These are phyloP conservation scores for Boletus bicolor DNA, from an alignment of 768 basidiomycete genomes.

Conservation along the genomic window DNA sequence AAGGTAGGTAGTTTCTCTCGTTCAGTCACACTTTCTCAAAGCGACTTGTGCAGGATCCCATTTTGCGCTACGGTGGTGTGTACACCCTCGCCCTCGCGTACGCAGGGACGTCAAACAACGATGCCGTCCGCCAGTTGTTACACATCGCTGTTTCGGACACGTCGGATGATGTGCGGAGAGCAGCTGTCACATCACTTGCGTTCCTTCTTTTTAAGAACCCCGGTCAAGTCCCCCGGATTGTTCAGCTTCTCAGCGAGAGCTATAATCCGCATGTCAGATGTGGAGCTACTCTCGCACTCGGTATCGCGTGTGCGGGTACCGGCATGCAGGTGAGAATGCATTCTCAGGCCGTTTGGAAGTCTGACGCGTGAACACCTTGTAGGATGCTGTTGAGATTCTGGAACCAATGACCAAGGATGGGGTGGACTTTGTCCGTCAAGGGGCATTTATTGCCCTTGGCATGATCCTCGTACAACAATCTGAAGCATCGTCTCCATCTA, in stretches of 20 bases:
- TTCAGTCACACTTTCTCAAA: not conserved
- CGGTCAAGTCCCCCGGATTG: conserved; percentile 91
- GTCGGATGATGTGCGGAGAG: conserved; percentile 93
- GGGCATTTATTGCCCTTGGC: conserved; percentile 91
- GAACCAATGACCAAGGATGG: conserved; percentile 99
- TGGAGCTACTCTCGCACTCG: conserved; percentile 92
- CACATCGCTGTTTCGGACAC: conserved; percentile 99
- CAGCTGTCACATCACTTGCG: conserved; percentile 93
- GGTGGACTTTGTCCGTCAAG: conserved; percentile 97
- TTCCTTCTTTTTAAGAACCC: conserved; percentile 98
- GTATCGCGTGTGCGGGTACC: conserved; percentile 96
- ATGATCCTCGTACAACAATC: conserved; percentile 98
- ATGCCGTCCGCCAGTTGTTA: conserved; percentile 84
- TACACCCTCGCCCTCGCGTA: conserved; percentile 96
- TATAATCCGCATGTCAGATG: conserved; percentile 99
- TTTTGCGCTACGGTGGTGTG: conserved; percentile 95
- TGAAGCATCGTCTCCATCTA: conserved; percentile 81
- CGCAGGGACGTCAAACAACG: conserved; percentile 93
- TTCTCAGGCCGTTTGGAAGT: not conserved
- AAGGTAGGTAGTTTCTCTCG: conserved; percentile 54
- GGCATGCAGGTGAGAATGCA: conserved; percentile 70
- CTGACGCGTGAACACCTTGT: conserved; percentile 4
- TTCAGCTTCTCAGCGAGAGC: conserved; percentile 94
- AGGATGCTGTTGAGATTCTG: conserved; percentile 95
- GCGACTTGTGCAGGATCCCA: conserved; percentile 69